Base-by-base conservation (phyloP, 208 protist genomes). In the Wallacemonas sp. region DNA sequence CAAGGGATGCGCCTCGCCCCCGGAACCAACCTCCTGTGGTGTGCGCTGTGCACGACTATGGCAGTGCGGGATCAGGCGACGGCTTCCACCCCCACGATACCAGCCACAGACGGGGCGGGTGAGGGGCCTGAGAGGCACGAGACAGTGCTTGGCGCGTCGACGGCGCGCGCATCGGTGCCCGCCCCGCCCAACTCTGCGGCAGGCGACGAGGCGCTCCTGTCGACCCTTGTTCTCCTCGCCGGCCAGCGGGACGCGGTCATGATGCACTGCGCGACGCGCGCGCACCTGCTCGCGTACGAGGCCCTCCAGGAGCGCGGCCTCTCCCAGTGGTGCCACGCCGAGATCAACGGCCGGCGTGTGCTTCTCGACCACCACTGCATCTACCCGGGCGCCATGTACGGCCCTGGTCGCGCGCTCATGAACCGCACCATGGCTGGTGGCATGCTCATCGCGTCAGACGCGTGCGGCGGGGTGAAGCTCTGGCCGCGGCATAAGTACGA, bases 351-450 rank as follows among this genome's bases (percentile, higher is more conserved):
- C 25, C 73, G 77, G 16, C 70, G 70, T 29, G 81, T 92, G 67
- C 80, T 93, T 55, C 66, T 96, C 18, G 84, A 92, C 57, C 86
- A 93, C 57, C 85, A 93, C 62, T 90, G 81, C 72, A 28, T 96
- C 23, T 93, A 92, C 69, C 87, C 87, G 3, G 46, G 45, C 7
- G 61, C 65, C 33, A 85, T 87, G 70, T 93, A 91, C 59, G 90
- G 90, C 5, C 70, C 67, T 11, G 87, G 90, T 7, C 74, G 78
- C 26, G 8, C 91, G 14, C 49, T 96, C 18, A 72, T 91, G 67
- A 76, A 96, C 59, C 71, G 75, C 18, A 91, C 84, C 22, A 75
- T 93, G 29, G 67, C 70, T 3, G 71, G 70, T 18, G 87, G 87
- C 10, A 83, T 79, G 61, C 44, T 92, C 31, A 63, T 93, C 3